phyloP scores from a whole-genome alignment of 768 basidiomycete species.

The Auricularia cornea region DNA sequence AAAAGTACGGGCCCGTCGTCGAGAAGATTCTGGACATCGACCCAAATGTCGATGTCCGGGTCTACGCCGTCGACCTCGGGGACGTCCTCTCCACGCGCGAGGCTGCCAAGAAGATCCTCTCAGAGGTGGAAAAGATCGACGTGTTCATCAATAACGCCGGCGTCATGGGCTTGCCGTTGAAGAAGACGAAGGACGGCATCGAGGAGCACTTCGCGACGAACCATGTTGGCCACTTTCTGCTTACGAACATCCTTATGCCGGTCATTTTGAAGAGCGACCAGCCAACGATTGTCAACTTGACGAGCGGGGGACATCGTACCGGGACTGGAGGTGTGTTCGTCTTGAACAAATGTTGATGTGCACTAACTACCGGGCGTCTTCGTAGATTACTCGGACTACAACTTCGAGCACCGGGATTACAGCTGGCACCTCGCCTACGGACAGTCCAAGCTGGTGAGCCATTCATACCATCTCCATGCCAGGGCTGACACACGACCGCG shows the following conservation, averaged over 20 bases:
- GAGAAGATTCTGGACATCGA: neutral
- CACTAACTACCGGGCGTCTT: too few relatives aligned
- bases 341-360: too few relatives aligned
- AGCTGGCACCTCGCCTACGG: neutral
- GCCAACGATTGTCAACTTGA: neutral
- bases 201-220: neutral
- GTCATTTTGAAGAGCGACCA: neutral
- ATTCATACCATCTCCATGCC: neutral
- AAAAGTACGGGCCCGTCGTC: neutral
- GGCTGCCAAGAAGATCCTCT: neutral
- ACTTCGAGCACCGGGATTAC: neutral
- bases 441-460: neutral
- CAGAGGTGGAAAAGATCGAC: neutral
- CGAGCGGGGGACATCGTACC: neutral
- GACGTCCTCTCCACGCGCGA: neutral
- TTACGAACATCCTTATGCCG: neutral
- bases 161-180: neutral
- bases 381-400: neutral
- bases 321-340: neutral
- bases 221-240: neutral
- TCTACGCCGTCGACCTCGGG: neutral
- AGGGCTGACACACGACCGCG: neutral
- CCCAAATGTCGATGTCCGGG: neutral
- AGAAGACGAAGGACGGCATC: neutral
- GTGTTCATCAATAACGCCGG: neutral